Evolutionary conservation across 345 rosid species (phyloP).

Genomic region (Aquilaria sinensis): DNA sequence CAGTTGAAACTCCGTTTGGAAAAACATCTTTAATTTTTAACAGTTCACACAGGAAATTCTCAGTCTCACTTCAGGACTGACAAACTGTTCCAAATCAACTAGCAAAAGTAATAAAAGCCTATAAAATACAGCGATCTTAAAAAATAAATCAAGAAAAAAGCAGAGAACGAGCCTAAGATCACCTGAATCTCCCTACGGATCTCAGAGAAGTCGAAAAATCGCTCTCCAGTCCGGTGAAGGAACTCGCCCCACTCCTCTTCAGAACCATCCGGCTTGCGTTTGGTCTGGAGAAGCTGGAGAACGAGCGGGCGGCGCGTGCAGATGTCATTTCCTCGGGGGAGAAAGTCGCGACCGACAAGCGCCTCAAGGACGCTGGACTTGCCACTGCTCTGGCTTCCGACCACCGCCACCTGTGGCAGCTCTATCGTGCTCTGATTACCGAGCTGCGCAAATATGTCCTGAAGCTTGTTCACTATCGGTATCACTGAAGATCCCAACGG

Average conservation of each 20-base stretch:
- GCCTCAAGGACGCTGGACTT: conserved; percentile 46
- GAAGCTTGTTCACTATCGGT: conserved; percentile 27
- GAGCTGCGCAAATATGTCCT: conserved; percentile 28
- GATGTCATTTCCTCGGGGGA: conserved; percentile 41
- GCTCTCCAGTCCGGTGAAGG: conserved; percentile 29
- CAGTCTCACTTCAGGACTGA: too few relatives aligned
- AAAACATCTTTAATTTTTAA: too few relatives aligned
- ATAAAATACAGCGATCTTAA: neutral
- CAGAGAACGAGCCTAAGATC: neutral
- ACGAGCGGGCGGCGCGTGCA: conserved; percentile 38
- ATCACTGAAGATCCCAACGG: conserved; percentile 30
- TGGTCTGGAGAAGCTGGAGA: conserved; percentile 27
- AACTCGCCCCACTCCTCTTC: conserved; percentile 38
- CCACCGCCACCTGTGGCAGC: conserved; percentile 48
- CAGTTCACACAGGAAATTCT: too few relatives aligned
- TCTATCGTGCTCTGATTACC: conserved; percentile 18
- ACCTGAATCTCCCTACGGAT: conserved; percentile 41
- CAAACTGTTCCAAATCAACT: neutral
- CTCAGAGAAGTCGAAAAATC: conserved; percentile 27
- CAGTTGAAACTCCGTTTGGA: too few relatives aligned
- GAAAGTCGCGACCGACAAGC: conserved; percentile 42
- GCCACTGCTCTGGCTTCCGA: conserved; percentile 56
- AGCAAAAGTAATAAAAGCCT: neutral
- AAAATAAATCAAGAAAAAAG: neutral
- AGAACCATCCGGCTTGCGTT: conserved; percentile 7